These are phyloP conservation scores for Incumbomyces delicatus DNA, from an alignment of 2,329 filamentous ascomycete species.

Conservation along the genomic window DNA sequence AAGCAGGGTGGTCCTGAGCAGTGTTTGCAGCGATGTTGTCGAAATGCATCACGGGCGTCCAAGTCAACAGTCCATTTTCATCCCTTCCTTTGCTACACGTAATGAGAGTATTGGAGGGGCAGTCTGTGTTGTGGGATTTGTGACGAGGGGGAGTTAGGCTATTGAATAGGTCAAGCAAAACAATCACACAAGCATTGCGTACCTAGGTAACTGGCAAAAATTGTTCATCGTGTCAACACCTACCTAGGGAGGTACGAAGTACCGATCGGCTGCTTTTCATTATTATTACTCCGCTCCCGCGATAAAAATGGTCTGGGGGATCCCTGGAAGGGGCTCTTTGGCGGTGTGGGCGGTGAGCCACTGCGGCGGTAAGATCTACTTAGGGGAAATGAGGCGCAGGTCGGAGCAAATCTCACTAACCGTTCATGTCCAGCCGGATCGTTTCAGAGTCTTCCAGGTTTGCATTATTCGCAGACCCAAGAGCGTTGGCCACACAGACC, in stretches of 20 bases:
- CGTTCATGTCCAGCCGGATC: neutral
- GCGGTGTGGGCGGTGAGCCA: neutral
- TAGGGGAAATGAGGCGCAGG: conserved; percentile 4
- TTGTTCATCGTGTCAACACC: too few relatives aligned
- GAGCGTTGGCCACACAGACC: too few relatives aligned
- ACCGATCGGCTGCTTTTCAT: too few relatives aligned
- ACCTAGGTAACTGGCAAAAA: neutral
- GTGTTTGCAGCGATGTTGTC: neutral
- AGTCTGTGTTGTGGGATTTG: neutral
- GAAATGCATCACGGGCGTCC: neutral
- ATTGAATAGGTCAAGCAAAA: neutral
- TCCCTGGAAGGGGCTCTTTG: too few relatives aligned
- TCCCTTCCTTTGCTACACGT: neutral
- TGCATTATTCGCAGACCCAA: too few relatives aligned
- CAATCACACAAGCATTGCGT: neutral
- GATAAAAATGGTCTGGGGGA: too few relatives aligned
- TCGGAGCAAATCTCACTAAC: conserved; percentile 3
- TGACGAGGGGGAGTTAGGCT: neutral
- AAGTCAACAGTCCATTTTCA: neutral
- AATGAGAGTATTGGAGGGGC: neutral
- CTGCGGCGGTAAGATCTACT: neutral
- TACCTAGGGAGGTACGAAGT: too few relatives aligned
- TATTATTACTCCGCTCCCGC: too few relatives aligned
- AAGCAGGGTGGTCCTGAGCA: neutral
- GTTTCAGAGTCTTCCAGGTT: neutral